phyloP scores from a whole-genome alignment of 345 rosid genomes.

The Limnanthes douglasii region DNA sequence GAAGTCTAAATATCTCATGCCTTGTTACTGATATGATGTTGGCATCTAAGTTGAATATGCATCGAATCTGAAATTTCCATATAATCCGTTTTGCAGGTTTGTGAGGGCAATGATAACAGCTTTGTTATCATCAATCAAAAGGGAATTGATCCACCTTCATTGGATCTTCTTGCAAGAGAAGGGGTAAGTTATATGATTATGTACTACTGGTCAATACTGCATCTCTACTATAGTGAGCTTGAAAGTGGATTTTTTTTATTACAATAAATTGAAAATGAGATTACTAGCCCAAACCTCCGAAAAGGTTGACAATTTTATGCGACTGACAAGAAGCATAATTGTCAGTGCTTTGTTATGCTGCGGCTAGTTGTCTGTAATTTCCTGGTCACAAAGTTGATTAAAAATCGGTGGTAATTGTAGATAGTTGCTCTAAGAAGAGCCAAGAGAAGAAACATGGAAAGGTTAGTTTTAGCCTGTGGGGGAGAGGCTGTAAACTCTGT shows the following conservation, averaged over 20 bases:
- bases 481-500: constrained; percentile 96
- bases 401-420: constrained; percentile 29
- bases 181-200: constrained; percentile 49
- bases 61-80: constrained; percentile 2
- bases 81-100: constrained; percentile 44
- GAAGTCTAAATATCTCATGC: neutral
- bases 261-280: neutral
- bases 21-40: neutral
- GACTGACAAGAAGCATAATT: too few relatives aligned
- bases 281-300: too few relatives aligned
- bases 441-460: constrained; percentile 98
- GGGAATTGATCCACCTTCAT: constrained; percentile 97
- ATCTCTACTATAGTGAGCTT: neutral
- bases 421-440: constrained; percentile 97
- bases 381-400: too few relatives aligned
- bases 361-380: too few relatives aligned
- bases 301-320: too few relatives aligned
- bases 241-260: neutral
- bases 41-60: neutral
- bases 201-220: neutral
- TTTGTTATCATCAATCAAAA: constrained; percentile 87
- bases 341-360: too few relatives aligned
- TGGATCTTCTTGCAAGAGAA: constrained; percentile 89
- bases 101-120: constrained; percentile 62
- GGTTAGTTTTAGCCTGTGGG: constrained; percentile 88